Evolutionary conservation across 1,284 basidiomycete genomes (phyloP).

Genomic region (Leccinum fallax): DNA sequence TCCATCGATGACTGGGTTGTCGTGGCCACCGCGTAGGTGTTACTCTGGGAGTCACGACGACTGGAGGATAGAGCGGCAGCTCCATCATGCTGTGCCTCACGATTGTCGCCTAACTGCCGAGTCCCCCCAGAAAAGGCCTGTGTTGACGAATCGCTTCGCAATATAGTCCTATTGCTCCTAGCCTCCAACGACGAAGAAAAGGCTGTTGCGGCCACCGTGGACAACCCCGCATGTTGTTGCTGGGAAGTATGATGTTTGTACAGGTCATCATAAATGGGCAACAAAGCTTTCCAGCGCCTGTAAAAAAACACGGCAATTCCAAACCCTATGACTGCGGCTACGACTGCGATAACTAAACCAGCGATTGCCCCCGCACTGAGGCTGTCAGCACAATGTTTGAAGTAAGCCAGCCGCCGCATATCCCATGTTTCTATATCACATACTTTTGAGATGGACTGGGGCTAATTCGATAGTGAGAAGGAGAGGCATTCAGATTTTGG

Average conservation of each 20-base stretch:
- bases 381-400: conserved; percentile 7
- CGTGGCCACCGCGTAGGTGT: conserved; percentile 7
- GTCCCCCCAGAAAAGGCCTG: conserved; percentile 4
- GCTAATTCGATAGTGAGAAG: conserved; percentile 4
- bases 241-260: conserved; percentile 18
- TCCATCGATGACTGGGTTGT: conserved; percentile 13
- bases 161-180: conserved; percentile 12
- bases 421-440: conserved; percentile 3
- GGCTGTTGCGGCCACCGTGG: conserved; percentile 7
- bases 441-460: conserved; percentile 14
- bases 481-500: neutral
- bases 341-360: conserved; percentile 26
- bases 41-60: conserved; percentile 16
- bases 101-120: conserved; percentile 10
- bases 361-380: conserved; percentile 31
- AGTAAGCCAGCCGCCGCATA: conserved; percentile 1
- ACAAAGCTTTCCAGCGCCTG: conserved; percentile 31
- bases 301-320: conserved; percentile 31
- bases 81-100: neutral
- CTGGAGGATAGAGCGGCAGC: neutral
- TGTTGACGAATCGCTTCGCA: conserved; percentile 11
- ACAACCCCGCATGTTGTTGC: conserved; percentile 1
- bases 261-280: conserved; percentile 15
- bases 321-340: conserved; percentile 17
- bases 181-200: conserved; percentile 25